phyloP scores from a whole-genome alignment of 257 asterid genomes.

The Przewalskia tangutica region DNA sequence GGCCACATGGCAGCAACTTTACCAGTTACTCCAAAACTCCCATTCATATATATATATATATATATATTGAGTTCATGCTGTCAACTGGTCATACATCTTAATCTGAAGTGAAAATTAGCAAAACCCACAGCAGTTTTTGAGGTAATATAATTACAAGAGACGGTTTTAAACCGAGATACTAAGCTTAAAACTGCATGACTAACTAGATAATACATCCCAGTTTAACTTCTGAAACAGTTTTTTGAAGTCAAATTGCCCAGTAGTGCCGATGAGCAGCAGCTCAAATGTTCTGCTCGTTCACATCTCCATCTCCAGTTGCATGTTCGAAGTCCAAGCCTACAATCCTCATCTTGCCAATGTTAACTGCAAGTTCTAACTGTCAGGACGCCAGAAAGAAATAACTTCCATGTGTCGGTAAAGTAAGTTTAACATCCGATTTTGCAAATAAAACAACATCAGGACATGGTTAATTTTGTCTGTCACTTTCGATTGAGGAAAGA shows the following conservation, averaged over 20 bases:
- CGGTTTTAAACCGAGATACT: not conserved
- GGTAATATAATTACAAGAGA: not conserved
- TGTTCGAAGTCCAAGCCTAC: conserved; percentile 52
- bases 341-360: conserved; percentile 76
- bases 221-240: not conserved
- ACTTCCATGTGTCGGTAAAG: not conserved
- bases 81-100: not conserved
- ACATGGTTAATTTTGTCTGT: not conserved
- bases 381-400: not conserved
- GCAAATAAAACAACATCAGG: not conserved
- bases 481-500: not conserved
- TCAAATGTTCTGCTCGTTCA: conserved; percentile 8
- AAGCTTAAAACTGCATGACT: not conserved
- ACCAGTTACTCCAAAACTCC: too few relatives aligned
- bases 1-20: too few relatives aligned
- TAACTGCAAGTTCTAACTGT: conserved; percentile 44
- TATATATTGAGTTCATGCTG: not conserved
- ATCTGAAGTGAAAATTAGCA: not conserved
- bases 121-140: not conserved
- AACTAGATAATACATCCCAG: not conserved
- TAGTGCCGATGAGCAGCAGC: not conserved
- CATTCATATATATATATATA: too few relatives aligned
- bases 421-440: not conserved
- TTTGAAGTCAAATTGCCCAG: not conserved
- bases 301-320: conserved; percentile 31